Conservation (phyloP, 257 asterid species). For the Marsdenia floribunda region DNA sequence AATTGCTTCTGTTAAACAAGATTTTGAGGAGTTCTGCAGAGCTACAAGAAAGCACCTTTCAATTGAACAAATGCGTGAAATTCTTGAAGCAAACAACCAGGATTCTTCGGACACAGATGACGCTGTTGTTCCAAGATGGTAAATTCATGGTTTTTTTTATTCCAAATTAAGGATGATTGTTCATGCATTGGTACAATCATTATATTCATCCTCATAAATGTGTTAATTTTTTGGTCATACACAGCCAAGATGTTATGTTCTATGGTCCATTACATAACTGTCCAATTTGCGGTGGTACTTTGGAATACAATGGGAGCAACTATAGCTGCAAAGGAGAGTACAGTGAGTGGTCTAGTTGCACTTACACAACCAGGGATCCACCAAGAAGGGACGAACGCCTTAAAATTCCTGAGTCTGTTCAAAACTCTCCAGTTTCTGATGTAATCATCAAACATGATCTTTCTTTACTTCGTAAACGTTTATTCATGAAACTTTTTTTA, state of each 20-base stretch:
- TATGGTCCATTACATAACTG: slow-evolving; percentile 60
- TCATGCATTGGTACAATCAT: background rate
- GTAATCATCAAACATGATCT: slow-evolving; percentile 25
- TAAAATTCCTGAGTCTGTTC: slow-evolving; percentile 56
- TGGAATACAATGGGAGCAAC: slow-evolving; percentile 25
- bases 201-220: background rate
- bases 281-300: slow-evolving; percentile 44
- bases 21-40: slow-evolving; percentile 60
- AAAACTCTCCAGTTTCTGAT: slow-evolving; percentile 37
- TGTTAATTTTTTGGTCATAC: background rate
- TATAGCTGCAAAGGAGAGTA: slow-evolving; percentile 55
- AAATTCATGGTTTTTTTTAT: background rate
- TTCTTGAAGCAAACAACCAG: slow-evolving; percentile 66
- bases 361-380: slow-evolving; percentile 46
- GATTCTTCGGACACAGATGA: slow-evolving; percentile 46
- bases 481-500: background rate
- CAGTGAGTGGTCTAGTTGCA: slow-evolving; percentile 77
- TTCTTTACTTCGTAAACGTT: no score
- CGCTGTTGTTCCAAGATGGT: slow-evolving; percentile 88
- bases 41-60: slow-evolving; percentile 58
- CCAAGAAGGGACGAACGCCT: slow-evolving; percentile 51
- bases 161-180: no score
- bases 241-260: slow-evolving; percentile 79
- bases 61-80: slow-evolving; percentile 63
- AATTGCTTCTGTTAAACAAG: slow-evolving; percentile 34